phyloP scores from a whole-genome alignment of 2,329 filamentous ascomycete species.

The Spiromastix sp. region DNA sequence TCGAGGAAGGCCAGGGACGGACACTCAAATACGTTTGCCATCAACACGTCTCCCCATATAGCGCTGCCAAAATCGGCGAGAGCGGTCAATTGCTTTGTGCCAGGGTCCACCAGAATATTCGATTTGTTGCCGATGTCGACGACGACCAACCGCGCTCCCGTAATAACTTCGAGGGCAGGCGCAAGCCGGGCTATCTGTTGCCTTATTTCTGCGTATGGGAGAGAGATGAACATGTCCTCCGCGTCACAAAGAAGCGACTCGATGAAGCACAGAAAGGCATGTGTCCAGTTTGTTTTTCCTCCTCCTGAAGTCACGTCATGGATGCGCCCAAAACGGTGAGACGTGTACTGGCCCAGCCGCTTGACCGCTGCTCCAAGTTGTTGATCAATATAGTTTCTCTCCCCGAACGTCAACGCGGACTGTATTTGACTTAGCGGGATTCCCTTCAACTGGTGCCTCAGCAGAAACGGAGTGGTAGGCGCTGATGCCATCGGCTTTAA shows the following conservation, averaged over 20 bases:
- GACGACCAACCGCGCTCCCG: conserved; percentile 41
- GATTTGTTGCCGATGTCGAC: conserved; percentile 38
- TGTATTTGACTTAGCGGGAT: conserved; percentile 23
- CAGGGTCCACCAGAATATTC: conserved; percentile 42
- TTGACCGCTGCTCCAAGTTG: conserved; percentile 29
- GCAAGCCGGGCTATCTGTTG: conserved; percentile 37
- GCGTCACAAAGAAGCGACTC: conserved; percentile 46
- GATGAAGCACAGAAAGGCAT: conserved; percentile 42
- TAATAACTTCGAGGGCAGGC: conserved; percentile 39
- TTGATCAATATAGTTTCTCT: conserved; percentile 24
- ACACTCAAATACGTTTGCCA: conserved; percentile 40
- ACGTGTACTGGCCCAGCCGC: conserved; percentile 35
- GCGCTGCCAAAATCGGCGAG: conserved; percentile 44
- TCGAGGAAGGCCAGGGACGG: conserved; percentile 26
- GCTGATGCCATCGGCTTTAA: conserved; percentile 15
- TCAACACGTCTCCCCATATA: conserved; percentile 47
- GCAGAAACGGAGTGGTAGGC: conserved; percentile 24
- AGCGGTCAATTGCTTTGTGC: conserved; percentile 38
- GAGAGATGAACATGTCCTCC: conserved; percentile 47
- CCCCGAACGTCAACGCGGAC: conserved; percentile 17
- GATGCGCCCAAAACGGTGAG: conserved; percentile 41
- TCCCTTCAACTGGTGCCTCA: conserved; percentile 28
- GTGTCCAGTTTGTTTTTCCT: conserved; percentile 42
- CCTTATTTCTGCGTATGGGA: conserved; percentile 47
- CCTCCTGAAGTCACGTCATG: conserved; percentile 36